A percentile compares a stretch with the other conserved stretches of the same genome.
phyloP scores from a whole-genome alignment of 177 flowering plant genomes.

The Vitis hybrid region DNA sequence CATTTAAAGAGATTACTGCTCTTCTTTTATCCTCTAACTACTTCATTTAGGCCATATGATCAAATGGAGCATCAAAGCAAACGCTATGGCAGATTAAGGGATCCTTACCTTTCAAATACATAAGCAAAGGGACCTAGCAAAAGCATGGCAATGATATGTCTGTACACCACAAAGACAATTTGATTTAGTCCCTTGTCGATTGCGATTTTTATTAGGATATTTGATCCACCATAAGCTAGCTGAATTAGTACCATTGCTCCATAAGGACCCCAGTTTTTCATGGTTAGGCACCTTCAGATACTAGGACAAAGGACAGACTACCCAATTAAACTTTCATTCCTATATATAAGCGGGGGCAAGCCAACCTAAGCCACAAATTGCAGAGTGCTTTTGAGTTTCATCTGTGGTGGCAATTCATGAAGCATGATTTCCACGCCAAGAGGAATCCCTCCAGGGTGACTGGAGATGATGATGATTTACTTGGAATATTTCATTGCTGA shows the following conservation, averaged over 20 bases:
- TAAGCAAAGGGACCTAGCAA: conserved; percentile 37
- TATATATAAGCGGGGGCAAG: no score
- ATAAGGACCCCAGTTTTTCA: conserved; percentile 11
- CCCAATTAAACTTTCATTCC: no score
- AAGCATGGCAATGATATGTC: conserved; percentile 35
- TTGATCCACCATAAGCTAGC: conserved; percentile 30
- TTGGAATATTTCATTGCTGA: no score
- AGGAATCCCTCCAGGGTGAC: no score
- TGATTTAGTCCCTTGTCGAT: conserved; percentile 29
- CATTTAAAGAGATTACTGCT: background rate
- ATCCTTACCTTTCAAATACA: conserved; percentile 30
- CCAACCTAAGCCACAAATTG: no score
- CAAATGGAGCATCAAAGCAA: background rate
- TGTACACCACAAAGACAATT: conserved; percentile 30
- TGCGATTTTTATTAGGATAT: conserved; percentile 32
- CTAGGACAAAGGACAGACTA: background rate
- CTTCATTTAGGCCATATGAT: background rate
- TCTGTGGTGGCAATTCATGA: no score
- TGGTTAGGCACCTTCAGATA: background rate
- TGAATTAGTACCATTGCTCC: conserved; percentile 32
- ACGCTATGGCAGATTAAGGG: background rate
- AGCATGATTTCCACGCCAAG: no score
- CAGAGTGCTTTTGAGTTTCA: no score
- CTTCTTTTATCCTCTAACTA: background rate
- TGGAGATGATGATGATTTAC: no score